These are phyloP conservation scores for Tuber melanosporum DNA, from an alignment of 495 filamentous ascomycete species.

Conservation along the genomic window DNA sequence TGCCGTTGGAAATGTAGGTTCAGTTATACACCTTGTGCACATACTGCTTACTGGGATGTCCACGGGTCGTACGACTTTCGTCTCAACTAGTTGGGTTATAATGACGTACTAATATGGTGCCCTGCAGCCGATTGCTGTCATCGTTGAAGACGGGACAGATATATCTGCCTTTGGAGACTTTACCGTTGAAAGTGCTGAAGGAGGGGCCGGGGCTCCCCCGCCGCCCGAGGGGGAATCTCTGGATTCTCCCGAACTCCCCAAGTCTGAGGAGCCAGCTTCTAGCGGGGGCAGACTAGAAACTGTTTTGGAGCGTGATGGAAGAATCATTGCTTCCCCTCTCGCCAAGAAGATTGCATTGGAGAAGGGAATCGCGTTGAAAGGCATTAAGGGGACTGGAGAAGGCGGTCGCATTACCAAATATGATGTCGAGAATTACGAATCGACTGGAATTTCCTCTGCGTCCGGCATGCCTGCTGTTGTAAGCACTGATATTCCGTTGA, in stretches of 20 bases:
- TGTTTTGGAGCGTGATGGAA: slow-evolving; percentile 66
- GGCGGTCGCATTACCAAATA: slow-evolving; percentile 83
- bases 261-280: slow-evolving; percentile 63
- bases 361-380: slow-evolving; percentile 69
- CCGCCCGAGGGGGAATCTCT: slow-evolving; percentile 61
- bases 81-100: not conserved
- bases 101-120: slow-evolving; percentile 42
- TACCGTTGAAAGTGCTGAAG: slow-evolving; percentile 82
- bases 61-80: slow-evolving; percentile 28
- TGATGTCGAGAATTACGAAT: slow-evolving; percentile 80
- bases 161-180: slow-evolving; percentile 82
- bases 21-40: slow-evolving; percentile 1
- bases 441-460: slow-evolving; percentile 44
- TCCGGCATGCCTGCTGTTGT: slow-evolving; percentile 51
- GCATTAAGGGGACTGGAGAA: slow-evolving; percentile 81
- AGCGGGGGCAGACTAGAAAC: slow-evolving; percentile 73
- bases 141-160: slow-evolving; percentile 86
- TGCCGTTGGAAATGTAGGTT: slow-evolving; percentile 84
- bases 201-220: slow-evolving; percentile 59
- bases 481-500: slow-evolving; percentile 79
- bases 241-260: slow-evolving; percentile 51
- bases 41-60: slow-evolving; percentile 40
- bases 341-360: slow-evolving; percentile 79
- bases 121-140: slow-evolving; percentile 81
- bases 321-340: slow-evolving; percentile 53